Evolutionary conservation across 192 early-diverging fungal species (phyloP), one percentile per base, ranked within the genome.

Genomic region (Podila epicladia): DNA sequence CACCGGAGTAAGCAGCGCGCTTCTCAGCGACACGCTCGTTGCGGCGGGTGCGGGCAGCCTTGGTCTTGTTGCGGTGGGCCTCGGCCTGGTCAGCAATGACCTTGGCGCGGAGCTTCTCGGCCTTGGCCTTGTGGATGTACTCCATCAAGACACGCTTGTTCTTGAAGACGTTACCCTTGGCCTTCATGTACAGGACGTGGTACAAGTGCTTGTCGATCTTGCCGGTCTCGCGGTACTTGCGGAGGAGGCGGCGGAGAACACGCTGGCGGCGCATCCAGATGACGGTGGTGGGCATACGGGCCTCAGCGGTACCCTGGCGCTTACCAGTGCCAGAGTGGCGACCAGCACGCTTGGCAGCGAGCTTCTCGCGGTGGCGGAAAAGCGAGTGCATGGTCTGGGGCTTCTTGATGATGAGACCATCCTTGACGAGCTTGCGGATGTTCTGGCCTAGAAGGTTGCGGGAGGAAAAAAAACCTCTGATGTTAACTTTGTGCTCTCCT

Each of bases 121-220:
- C 95, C 94, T 98, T 98, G 78, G 93, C 94, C 91, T 96, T 97
- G 92, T 97, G 96, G 87, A 98, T 98, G 89, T 94, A 94, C 89
- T 98, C 97, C 94, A 98, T 98, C 57, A 98, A 85, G 69, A 98
- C 97, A 87, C 97, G 94, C 93, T 98, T 98, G 95, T 97, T 98
- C 94, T 98, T 98, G 91, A 98, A 98, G 64, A 95, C 95, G 88
- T 97, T 97, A 97, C 97, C 97, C 94, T 98, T 98, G 69, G 95
- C 90, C 92, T 97, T 97, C 82, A 96, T 83, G 92, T 98, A 98
- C 74, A 98, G 89, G 74, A 89, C 85, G 89, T 96, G 97, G 93
- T 98, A 92, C 92, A 98, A 89, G 90, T 97, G 96, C 85, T 92
- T 91, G 89, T 98, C 96, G 82, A 98, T 97, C 93, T 98, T 98